These are phyloP conservation scores for Wickerhamiella azyma DNA, from an alignment of 805 yeast genomes.

Conservation along the genomic window DNA sequence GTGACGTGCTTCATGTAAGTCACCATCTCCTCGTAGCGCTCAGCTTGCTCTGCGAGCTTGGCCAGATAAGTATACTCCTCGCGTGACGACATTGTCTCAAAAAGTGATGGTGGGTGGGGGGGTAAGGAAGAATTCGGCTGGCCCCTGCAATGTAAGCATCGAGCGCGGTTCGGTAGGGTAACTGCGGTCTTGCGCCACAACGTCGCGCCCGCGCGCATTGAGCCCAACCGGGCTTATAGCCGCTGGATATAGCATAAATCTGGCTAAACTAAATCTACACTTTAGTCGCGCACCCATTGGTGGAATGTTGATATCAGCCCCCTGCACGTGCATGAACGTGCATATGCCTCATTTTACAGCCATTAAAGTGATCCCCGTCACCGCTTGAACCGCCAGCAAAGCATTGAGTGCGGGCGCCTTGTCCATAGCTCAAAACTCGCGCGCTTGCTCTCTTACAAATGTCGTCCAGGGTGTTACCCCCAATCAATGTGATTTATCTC, in stretches of 20 bases:
- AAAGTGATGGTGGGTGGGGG: conserved; percentile 1
- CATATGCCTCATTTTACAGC: not conserved
- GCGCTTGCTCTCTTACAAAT: not conserved
- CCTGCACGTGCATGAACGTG: not conserved
- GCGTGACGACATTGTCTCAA: conserved; percentile 39
- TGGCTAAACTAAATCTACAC: too few relatives aligned
- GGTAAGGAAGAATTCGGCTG: conserved; percentile 5
- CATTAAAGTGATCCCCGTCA: too few relatives aligned
- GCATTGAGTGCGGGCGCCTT: too few relatives aligned
- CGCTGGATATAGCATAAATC: not conserved
- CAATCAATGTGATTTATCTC: conserved; percentile 81
- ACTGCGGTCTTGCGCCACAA: conserved; percentile 7
- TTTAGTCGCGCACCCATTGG: not conserved
- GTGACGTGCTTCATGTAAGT: conserved; percentile 95
- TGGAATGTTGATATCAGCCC: not conserved
- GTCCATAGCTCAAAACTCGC: too few relatives aligned
- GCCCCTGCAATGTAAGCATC: conserved; percentile 8
- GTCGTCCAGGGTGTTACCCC: conserved; percentile 50
- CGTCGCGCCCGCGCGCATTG: not conserved
- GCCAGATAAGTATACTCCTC: conserved; percentile 98
- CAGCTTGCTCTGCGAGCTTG: conserved; percentile 98
- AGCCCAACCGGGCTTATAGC: not conserved
- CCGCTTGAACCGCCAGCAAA: too few relatives aligned
- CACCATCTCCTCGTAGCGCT: conserved; percentile 99
- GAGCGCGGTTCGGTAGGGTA: conserved; percentile 7